These are phyloP conservation scores for Suillus paluster DNA, from an alignment of 768 basidiomycete species.

Conservation along the genomic window DNA sequence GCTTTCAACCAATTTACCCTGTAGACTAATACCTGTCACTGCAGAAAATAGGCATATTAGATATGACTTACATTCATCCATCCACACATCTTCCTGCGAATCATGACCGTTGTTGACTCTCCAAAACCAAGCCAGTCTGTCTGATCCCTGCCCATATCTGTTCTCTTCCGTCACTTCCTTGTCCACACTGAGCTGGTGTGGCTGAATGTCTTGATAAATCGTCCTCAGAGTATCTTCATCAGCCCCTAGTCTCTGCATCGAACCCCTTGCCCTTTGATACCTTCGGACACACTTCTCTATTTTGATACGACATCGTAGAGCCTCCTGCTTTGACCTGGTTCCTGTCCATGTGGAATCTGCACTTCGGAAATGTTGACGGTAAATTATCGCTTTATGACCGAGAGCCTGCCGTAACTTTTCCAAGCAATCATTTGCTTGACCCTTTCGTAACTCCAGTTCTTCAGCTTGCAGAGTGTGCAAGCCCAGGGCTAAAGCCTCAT, in stretches of 20 bases:
- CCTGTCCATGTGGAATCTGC: neutral
- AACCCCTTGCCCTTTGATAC: neutral
- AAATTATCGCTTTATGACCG: conserved; percentile 6
- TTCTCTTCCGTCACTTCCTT: too few relatives aligned
- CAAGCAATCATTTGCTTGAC: conserved; percentile 10
- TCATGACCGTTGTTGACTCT: too few relatives aligned
- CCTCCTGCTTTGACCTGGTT: conserved; percentile 10
- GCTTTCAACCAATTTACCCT: too few relatives aligned
- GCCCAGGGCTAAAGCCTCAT: neutral
- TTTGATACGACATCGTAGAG: neutral
- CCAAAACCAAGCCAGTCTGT: too few relatives aligned
- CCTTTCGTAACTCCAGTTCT: conserved; percentile 1
- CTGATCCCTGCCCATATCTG: too few relatives aligned
- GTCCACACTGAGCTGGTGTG: neutral
- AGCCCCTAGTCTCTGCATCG: neutral
- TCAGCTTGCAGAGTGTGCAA: neutral
- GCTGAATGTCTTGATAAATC: neutral
- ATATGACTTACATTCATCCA: too few relatives aligned
- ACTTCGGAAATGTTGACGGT: conserved; percentile 4
- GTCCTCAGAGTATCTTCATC: neutral
- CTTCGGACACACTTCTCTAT: conserved; percentile 8
- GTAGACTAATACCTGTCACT: too few relatives aligned
- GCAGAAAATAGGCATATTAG: too few relatives aligned
- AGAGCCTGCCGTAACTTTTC: conserved; percentile 4
- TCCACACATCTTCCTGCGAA: too few relatives aligned